These are phyloP conservation scores for Eutypella sp. DNA, from an alignment of 2,329 filamentous ascomycete genomes.

Conservation along the genomic window DNA sequence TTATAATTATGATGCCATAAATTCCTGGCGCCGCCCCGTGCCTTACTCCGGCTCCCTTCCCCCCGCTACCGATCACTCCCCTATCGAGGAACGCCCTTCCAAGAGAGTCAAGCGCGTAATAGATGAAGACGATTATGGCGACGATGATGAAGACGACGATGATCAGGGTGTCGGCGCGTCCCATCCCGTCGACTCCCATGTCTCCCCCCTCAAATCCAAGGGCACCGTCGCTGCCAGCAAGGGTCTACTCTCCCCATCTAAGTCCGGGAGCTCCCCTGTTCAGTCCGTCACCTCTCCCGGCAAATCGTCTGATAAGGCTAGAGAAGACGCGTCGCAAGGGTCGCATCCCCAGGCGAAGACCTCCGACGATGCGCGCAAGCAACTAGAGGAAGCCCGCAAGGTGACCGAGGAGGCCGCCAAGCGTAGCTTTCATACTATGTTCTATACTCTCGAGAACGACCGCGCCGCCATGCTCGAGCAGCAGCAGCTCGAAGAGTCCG, in stretches of 20 bases:
- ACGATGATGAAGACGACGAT: slow-evolving; percentile 70
- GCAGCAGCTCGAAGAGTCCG: slow-evolving; percentile 92
- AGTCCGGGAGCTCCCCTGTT: slow-evolving; percentile 63
- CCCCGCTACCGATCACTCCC: slow-evolving; percentile 53
- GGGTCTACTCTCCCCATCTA: slow-evolving; percentile 62
- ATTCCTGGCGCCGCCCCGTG: slow-evolving; percentile 45
- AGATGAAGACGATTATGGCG: slow-evolving; percentile 80
- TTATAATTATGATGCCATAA: slow-evolving; percentile 48
- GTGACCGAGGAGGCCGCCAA: slow-evolving; percentile 86
- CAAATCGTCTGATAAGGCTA: slow-evolving; percentile 50
- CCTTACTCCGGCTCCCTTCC: slow-evolving; percentile 38
- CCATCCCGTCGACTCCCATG: slow-evolving; percentile 37
- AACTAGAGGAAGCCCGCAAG: slow-evolving; percentile 85
- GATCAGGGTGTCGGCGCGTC: slow-evolving; percentile 51
- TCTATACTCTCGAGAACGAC: slow-evolving; percentile 94
- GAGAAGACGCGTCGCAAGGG: slow-evolving; percentile 43
- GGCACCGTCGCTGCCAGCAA: slow-evolving; percentile 48
- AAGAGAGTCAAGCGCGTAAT: slow-evolving; percentile 76
- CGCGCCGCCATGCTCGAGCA: slow-evolving; percentile 96
- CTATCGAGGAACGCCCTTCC: slow-evolving; percentile 54
- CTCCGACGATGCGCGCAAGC: slow-evolving; percentile 85
- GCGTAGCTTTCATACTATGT: slow-evolving; percentile 85
- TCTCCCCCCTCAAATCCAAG: slow-evolving; percentile 48
- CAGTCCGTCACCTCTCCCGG: slow-evolving; percentile 58
- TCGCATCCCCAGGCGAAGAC: slow-evolving; percentile 52